A percentile compares a stretch with the other conserved stretches of the same genome.
Evolutionary conservation across 371 early-diverging fungal species (phyloP).

Genomic region (Cokeromyces recurvatus): DNA sequence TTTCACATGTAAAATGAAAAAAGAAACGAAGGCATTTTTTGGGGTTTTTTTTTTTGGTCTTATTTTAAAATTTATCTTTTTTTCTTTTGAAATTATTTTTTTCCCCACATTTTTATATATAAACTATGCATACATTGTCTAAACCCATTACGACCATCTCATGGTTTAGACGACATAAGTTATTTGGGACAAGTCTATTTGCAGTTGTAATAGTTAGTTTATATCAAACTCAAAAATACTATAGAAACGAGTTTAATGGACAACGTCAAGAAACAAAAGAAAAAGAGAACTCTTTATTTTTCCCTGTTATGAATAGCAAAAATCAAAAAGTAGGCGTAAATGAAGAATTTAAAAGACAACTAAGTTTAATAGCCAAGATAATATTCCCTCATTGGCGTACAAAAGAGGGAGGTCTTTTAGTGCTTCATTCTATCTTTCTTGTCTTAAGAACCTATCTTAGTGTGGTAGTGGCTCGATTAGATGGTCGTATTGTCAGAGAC

Average conservation of each 20-base stretch:
- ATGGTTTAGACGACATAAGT: slow-evolving; percentile 9
- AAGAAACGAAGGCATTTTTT: neutral
- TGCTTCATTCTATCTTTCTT: slow-evolving; percentile 82
- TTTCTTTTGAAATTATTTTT: neutral
- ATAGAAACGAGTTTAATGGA: neutral
- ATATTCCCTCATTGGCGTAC: slow-evolving; percentile 65
- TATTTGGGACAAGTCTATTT: slow-evolving; percentile 10
- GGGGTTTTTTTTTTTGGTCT: neutral
- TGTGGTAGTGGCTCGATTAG: slow-evolving; percentile 89
- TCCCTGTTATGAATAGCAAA: slow-evolving; percentile 21
- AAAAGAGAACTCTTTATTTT: slow-evolving; percentile 8
- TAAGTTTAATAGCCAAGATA: slow-evolving; percentile 65
- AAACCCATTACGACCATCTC: slow-evolving; percentile 9
- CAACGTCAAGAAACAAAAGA: neutral
- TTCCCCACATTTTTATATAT: too few species aligned
- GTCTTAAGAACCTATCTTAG: slow-evolving; percentile 88
- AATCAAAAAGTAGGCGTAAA: slow-evolving; percentile 57
- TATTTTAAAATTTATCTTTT: too few species aligned
- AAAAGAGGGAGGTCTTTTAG: slow-evolving; percentile 77
- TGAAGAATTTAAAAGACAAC: slow-evolving; percentile 63
- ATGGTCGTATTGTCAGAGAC: slow-evolving; percentile 91
- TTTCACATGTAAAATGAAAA: too few species aligned
- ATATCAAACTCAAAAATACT: slow-evolving; percentile 3
- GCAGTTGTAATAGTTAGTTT: slow-evolving; percentile 1
- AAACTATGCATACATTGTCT: slow-evolving; percentile 12